Base-by-base conservation (phyloP, 257 asterid species). In the Nicotiana sylvestris region DNA sequence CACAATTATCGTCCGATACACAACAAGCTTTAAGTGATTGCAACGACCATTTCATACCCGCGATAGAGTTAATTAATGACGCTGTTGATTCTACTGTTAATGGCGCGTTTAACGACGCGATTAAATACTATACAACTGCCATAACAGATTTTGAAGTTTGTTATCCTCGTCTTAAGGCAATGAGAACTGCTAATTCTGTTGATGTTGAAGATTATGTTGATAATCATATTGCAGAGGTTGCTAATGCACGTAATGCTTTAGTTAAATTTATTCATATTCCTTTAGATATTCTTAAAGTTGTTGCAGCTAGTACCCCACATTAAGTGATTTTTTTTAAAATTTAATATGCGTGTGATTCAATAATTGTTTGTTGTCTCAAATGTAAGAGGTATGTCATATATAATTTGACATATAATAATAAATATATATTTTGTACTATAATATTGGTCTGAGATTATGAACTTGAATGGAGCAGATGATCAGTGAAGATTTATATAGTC, bases 231-330 rank as follows among this genome's bases (percentile, higher is more conserved):
- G 27, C 80, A 27, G 80, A 76, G 29, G 29, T 76, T 3, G 80
- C 80, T 76, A 76, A 76, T 76, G 80, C 80, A 76, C 80, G 65
- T 27, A 76, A 76, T 76, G 25, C 27, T 9, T 76, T 76, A 37
- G 80, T 76, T 76, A 76, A 76, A 51, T 76, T 76, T 76, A 76
- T 76, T 76, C 65, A 76, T 51, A 76, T 76, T 7, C 80, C 80
- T 1, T 76, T 76, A 15, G 64, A 76, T 2, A 53, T 76, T 76
- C 80, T 76, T 51, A 76, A 76, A 16, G 29, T 51, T 76, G 80
- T 76, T 51, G 65, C 29, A 51, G 9, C 64, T 51, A 51, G 3
- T 76, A 51, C 4, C 16, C 46, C 62, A 76, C 64, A 15, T 51
- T 51, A 76, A 76, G 80, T 74, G 1, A 27, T 6, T 67, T 33